Base-by-base conservation (phyloP, 2,329 filamentous ascomycete species). In the Sporothrix variecibatus region DNA sequence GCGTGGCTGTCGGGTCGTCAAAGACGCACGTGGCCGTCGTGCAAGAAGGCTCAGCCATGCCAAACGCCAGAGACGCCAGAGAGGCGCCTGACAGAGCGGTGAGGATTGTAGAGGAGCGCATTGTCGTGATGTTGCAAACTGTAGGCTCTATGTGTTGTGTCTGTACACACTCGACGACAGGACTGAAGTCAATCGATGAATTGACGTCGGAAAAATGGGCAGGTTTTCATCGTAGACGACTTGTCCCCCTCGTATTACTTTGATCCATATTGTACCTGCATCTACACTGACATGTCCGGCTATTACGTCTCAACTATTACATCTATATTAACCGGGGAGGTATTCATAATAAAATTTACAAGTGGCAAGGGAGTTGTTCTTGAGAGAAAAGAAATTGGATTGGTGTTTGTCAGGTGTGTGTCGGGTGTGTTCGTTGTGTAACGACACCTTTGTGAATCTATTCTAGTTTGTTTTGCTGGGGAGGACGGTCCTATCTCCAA, bases 21-120 rank as follows among this genome's bases (percentile, higher is more conserved):
- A 67, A 72, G 20, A 56, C 71, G n/a, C 71, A 72, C 1, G 15
- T 23, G 20, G 60, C 71, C 28, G 71, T 67, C 7, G 71, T 72
- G 71, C 71, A 72, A 12, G 71, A 68, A 5, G 71, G 71, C 60
- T 68, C 60, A 12, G 60, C 71, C 43, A 72, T 72, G 58, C n/a
- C n/a, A 46, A 8, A 6, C 2, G n/a, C n/a, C n/a, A n/a, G n/a
- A n/a, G n/a, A n/a, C n/a, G 26, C 56, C 58, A 20, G 28, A 28
- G 20, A 58, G 28, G 11, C 11, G 40, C 38, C 43, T 43, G 40
- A 26, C 2, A 53, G 43, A 17, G 43, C 65, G 28, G 20, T 1
- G 28, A 56, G 67, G 11, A 11, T 31, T 8, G 26, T 11, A 26
- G 23, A 51, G 20, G n/a, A 20, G 28, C 40, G 15, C 65, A 69